Evolutionary conservation across 192 early-diverging fungal species (phyloP), one percentile per base, ranked within the genome.

Genomic region (Entomortierella chlamydospora): DNA sequence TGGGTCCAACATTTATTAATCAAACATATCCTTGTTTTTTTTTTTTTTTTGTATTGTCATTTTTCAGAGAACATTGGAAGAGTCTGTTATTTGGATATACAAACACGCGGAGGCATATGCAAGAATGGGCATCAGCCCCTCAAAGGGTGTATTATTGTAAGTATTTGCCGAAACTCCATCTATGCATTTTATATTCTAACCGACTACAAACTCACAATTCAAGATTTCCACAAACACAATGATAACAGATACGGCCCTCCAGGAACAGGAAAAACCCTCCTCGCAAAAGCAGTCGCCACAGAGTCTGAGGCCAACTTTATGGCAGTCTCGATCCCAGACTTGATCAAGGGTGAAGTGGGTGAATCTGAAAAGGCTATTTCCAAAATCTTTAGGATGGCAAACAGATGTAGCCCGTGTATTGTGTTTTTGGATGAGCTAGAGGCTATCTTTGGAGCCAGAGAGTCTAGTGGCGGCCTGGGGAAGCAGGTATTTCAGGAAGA

Each of bases 391-490:
- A 81, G 84, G 49, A 88, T 82, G 0, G 97, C 96, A 2, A 83
- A 81, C 29, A 85, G 87, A 54, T 84, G 84, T 31, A 87, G 85
- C 18, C 96, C 97, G 0, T 92, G 88, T 64, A 91, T 98, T 33
- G 78, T 98, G 17, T 98, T 98, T 83, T 85, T 98, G 23, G 97
- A 99, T 78, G 96, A 99, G 72, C 85, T 99, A 51, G 97, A 99
- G 59, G 91, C 95, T 3, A 81, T 99, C 30, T 97, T 97, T 83
- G 88, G 91, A 28, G 76, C 70, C 12, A 84, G 91, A 58, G 94
- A 94, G 7, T 73, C 79, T 10, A 83, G 85, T 56, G 94, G 94
- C 0, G 87, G 91, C 66, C 81, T 92, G 6, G 92, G 88, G 22
- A 93, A 87, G 72, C 91, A 93, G 82, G 84, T 90, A 76, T n/a